Evolutionary conservation across 1,284 basidiomycete genomes (phyloP).

Genomic region (Laetiporus sulphureus): DNA sequence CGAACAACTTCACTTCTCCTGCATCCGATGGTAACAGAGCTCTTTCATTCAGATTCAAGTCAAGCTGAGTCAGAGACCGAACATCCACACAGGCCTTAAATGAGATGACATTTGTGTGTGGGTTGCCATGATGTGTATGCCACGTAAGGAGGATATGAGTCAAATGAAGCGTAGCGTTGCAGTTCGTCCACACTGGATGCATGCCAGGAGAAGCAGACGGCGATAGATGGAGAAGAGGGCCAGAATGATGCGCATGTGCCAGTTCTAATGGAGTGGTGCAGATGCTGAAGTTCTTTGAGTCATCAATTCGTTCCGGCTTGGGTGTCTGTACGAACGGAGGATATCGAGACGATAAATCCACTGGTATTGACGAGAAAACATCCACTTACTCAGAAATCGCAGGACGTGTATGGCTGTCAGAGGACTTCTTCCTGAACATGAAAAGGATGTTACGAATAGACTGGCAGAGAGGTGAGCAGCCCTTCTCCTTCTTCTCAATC

Average conservation of each 20-base stretch:
- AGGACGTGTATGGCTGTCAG: no score
- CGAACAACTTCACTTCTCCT: constrained; percentile 48
- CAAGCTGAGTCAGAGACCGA: constrained; percentile 41
- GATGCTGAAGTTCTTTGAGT: constrained; percentile 13
- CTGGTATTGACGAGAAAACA: no score
- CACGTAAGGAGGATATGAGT: constrained; percentile 43
- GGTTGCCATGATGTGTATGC: constrained; percentile 36
- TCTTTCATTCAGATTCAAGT: constrained; percentile 38
- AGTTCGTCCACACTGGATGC: constrained; percentile 47
- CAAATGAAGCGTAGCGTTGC: constrained; percentile 41
- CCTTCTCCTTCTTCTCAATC: constrained; percentile 19
- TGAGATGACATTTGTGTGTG: constrained; percentile 39
- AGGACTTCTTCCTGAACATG: constrained; percentile 56
- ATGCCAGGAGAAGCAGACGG: constrained; percentile 21
- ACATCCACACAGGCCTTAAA: constrained; percentile 54
- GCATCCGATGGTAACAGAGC: constrained; percentile 32
- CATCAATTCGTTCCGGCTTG: no score
- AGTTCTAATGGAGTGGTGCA: constrained; percentile 26
- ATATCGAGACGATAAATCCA: no score
- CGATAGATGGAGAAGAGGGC: constrained; percentile 46
- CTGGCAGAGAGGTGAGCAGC: constrained; percentile 51
- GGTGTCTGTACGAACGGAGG: no score
- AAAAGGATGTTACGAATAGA: constrained; percentile 62
- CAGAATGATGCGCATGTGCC: constrained; percentile 32
- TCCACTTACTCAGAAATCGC: no score